Percentiles rank a stretch among this genome's conserved stretches.
Evolutionary conservation across 1,284 basidiomycete species (phyloP).

Genomic region (Ceratorhiza oryzae-sativae): DNA sequence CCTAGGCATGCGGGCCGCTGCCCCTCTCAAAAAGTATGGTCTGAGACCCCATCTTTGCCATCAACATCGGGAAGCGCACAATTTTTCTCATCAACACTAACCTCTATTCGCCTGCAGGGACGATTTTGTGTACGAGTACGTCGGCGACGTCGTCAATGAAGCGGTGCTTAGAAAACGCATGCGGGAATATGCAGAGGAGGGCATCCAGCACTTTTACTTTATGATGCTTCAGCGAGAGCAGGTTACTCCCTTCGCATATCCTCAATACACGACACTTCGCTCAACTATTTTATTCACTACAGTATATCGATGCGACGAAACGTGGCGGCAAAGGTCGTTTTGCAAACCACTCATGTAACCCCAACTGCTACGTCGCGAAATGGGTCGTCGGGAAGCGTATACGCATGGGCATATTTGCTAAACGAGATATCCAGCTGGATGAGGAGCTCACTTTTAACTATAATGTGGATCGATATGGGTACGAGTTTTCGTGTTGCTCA

Average conservation of each 20-base stretch:
- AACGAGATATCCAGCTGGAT: slow-evolving; percentile 76
- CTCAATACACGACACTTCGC: slow-evolving; percentile 26
- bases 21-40: slow-evolving; percentile 75
- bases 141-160: slow-evolving; percentile 94
- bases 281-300: slow-evolving; percentile 3
- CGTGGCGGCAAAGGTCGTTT: slow-evolving; percentile 96
- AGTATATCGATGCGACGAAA: slow-evolving; percentile 99
- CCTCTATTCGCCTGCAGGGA: slow-evolving; percentile 62
- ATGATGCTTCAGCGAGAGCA: slow-evolving; percentile 99
- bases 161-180: slow-evolving; percentile 91
- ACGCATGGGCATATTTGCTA: slow-evolving; percentile 98
- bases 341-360: slow-evolving; percentile 97
- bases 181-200: slow-evolving; percentile 91
- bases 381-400: slow-evolving; percentile 94
- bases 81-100: slow-evolving; percentile 10
- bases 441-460: slow-evolving; percentile 99
- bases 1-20: slow-evolving; percentile 84
- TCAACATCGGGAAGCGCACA: slow-evolving; percentile 13
- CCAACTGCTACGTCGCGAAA: slow-evolving; percentile 99
- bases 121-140: slow-evolving; percentile 95
- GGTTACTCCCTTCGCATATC: slow-evolving; percentile 57
- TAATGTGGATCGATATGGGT: slow-evolving; percentile 99
- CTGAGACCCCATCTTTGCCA: background rate
- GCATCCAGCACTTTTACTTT: slow-evolving; percentile 97
- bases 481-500: slow-evolving; percentile 48